These are phyloP conservation scores for Alternaria burnsii DNA, from an alignment of 2,329 filamentous ascomycete genomes.

Conservation along the genomic window DNA sequence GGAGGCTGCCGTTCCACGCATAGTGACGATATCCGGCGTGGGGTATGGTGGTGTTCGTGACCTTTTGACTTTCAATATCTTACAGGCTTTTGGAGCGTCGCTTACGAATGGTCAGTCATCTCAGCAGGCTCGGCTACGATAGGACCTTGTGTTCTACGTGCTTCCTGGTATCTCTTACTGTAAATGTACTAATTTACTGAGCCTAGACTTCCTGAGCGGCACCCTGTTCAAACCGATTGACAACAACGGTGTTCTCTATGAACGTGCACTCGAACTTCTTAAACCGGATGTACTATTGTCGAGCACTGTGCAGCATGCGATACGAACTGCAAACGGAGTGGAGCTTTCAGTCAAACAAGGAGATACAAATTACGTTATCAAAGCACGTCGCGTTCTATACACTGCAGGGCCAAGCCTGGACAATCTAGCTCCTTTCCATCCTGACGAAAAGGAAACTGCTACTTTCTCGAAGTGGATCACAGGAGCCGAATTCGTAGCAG, in stretches of 20 bases:
- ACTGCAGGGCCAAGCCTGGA: constrained; percentile 22
- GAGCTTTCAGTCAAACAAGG: constrained; percentile 15
- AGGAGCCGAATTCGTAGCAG: constrained; percentile 21
- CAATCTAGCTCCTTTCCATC: constrained; percentile 22
- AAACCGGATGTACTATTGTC: constrained; percentile 20
- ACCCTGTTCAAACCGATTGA: constrained; percentile 22
- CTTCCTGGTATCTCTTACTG: background rate
- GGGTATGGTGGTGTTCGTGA: constrained; percentile 29
- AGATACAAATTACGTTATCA: constrained; percentile 18
- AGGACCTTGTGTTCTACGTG: no score
- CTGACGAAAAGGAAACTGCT: constrained; percentile 21
- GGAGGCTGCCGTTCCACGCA: constrained; percentile 27
- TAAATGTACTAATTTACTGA: background rate
- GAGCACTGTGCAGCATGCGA: constrained; percentile 14
- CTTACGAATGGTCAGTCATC: constrained; percentile 17
- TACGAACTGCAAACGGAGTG: constrained; percentile 7
- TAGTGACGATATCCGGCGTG: constrained; percentile 28
- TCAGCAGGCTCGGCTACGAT: background rate
- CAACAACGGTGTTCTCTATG: constrained; percentile 34
- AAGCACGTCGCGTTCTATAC: constrained; percentile 30
- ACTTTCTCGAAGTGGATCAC: constrained; percentile 21
- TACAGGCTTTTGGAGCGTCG: constrained; percentile 32
- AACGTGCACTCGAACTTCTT: constrained; percentile 31
- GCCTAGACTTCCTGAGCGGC: constrained; percentile 10
- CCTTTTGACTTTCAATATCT: constrained; percentile 26